Evolutionary conservation across 2,329 filamentous ascomycete genomes (phyloP).

Genomic region (Neonectria coccinea): DNA sequence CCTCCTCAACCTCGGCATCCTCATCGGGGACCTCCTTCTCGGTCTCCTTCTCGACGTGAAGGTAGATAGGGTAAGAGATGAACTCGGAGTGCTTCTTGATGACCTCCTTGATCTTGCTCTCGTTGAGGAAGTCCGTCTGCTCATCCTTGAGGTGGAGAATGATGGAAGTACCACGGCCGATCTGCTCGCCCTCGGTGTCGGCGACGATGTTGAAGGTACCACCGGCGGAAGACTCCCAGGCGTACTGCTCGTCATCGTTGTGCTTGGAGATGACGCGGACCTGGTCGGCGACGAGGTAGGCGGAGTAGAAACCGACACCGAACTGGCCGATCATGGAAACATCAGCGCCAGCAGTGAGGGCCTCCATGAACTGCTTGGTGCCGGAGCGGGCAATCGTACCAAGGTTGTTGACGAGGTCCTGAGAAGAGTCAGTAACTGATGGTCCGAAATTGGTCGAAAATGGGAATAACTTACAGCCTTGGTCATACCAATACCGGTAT

Average conservation of each 20-base stretch:
- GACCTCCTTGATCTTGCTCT: conserved; percentile 99
- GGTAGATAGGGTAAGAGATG: conserved; percentile 99
- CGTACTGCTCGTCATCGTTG: conserved; percentile 99
- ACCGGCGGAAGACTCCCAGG: conserved; percentile 98
- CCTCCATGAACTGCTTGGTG: conserved; percentile 99
- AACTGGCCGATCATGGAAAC: conserved; percentile 99
- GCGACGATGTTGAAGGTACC: conserved; percentile 94
- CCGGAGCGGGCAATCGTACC: conserved; percentile 99
- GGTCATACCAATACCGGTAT: conserved; percentile 99
- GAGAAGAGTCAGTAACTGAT: conserved; percentile 23
- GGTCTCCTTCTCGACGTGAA: conserved; percentile 98
- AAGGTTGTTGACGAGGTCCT: conserved; percentile 99
- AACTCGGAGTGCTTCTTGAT: conserved; percentile 99
- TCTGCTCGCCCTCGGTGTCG: conserved; percentile 89
- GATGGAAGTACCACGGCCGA: conserved; percentile 97
- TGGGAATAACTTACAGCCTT: conserved; percentile 84
- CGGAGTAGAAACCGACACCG: conserved; percentile 99
- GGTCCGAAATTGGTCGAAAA: not conserved
- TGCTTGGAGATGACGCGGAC: conserved; percentile 97
- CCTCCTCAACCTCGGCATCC: conserved; percentile 81
- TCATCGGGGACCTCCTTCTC: conserved; percentile 99
- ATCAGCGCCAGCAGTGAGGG: conserved; percentile 96
- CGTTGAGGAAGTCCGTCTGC: conserved; percentile 97
- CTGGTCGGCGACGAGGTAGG: conserved; percentile 97
- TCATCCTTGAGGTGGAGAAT: conserved; percentile 99